Evolutionary conservation across 192 early-diverging fungal species (phyloP), one percentile per base, ranked within the genome.

Genomic region (Backusella psychrophila): DNA sequence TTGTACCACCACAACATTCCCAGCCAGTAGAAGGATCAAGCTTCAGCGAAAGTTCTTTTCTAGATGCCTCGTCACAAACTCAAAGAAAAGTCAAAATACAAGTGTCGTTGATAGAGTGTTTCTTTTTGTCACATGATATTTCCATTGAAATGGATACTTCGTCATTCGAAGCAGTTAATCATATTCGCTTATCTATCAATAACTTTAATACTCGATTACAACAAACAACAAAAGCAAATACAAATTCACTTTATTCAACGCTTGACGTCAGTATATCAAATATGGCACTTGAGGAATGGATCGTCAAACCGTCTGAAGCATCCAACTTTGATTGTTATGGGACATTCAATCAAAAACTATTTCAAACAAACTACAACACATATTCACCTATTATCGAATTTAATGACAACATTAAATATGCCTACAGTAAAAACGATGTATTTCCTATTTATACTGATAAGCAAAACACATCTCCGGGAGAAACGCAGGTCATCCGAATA

Each of bases 101-200:
- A 8, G 53, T 82, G 21, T 65, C 74, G 14, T 72, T 76, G 14
- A 59, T 83, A 21, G 84, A 87, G 69, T 35, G 85, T 12, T 85
- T 78, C 75, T 36, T 85, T 46, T 70, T 87, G 1, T 79, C 49
- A 15, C 53, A 23, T 65, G 59, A 56, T 9, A 39, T 41, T 15
- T 14, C 4, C 4, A 23, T 46, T 29, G 44, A 42, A n/a, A 39
- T 19, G 19, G 31, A 26, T 4, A 49, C 46, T n/a, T 6, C 15
- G 19, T 42, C 36, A 41, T 31, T 65, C 14, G 59, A 83, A 11
- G 73, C 63, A 21, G 46, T 33, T 0, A 73, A 72, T 26, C 85
- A 88, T 78, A 46, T 85, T 17, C 83, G 81, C 38, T 7, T 86
- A 7, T 75, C 81, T 19, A 70, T 88, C 38, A 52, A 85, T 21